Percentiles rank a stretch among this genome's conserved stretches.
Conservation (phyloP, 768 basidiomycete genomes). For the Tylopilus plumbeoviolaceoides region DNA sequence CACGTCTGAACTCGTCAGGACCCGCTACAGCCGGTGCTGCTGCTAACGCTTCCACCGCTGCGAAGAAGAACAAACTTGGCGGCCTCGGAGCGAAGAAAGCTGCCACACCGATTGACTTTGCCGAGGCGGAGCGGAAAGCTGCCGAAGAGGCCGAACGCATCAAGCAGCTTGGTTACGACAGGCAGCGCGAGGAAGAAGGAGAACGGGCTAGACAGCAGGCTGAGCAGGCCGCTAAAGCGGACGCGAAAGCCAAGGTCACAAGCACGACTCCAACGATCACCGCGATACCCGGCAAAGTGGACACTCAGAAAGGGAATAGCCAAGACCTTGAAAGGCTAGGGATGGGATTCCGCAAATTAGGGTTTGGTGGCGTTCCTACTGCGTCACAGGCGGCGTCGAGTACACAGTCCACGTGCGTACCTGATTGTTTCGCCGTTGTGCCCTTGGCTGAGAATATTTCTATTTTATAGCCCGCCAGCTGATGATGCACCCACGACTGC, state of each 20-base stretch:
- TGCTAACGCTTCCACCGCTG: conserved; percentile 29
- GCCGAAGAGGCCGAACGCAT: conserved; percentile 89
- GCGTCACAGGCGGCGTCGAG: conserved; percentile 52
- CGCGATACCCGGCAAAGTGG: conserved; percentile 26
- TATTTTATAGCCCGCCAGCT: conserved; percentile 18
- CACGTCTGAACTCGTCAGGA: conserved; percentile 41
- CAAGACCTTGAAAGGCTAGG: conserved; percentile 55
- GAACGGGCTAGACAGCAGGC: conserved; percentile 65
- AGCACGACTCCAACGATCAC: conserved; percentile 22
- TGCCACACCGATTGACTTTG: conserved; percentile 81
- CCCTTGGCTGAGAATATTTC: not conserved
- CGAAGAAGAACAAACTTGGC: conserved; percentile 70
- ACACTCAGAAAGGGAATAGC: conserved; percentile 37
- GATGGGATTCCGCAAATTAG: conserved; percentile 74
- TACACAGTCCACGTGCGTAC: conserved; percentile 36
- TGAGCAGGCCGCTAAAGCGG: conserved; percentile 36
- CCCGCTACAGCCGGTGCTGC: conserved; percentile 28
- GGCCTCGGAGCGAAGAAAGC: conserved; percentile 86
- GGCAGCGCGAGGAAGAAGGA: conserved; percentile 80
- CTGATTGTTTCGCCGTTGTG: not conserved
- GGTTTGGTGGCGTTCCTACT: conserved; percentile 79
- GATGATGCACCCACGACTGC: conserved; percentile 76
- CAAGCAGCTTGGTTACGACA: conserved; percentile 89
- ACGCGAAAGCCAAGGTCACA: conserved; percentile 30
- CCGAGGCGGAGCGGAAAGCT: conserved; percentile 88